Evolutionary conservation across 2,329 filamentous ascomycete genomes (phyloP).

Genomic region (Chaetomium strumarium): DNA sequence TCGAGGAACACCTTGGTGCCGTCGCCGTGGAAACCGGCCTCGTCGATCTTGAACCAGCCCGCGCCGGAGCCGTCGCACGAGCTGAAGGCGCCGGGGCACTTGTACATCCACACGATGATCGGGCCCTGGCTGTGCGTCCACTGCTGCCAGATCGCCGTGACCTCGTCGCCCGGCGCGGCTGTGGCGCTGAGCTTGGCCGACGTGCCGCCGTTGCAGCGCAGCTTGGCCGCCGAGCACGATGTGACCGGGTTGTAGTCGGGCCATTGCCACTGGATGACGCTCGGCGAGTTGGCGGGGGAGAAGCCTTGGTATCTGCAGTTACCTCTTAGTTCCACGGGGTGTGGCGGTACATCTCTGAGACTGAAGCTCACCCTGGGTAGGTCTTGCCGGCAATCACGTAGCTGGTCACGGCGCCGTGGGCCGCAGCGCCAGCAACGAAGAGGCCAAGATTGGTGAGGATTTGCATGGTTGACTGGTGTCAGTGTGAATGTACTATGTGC

Average conservation of each 20-base stretch:
- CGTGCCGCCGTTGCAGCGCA: conserved; percentile 52
- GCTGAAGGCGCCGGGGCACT: conserved; percentile 44
- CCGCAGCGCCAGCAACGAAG: conserved; percentile 23
- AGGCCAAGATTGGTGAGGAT: conserved; percentile 30
- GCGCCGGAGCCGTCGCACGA: conserved; percentile 47
- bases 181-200: conserved; percentile 40
- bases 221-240: conserved; percentile 40
- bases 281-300: conserved; percentile 41
- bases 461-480: no score
- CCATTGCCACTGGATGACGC: conserved; percentile 52
- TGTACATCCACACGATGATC: conserved; percentile 53
- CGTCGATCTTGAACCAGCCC: conserved; percentile 56
- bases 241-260: conserved; percentile 50
- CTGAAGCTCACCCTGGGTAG: conserved; percentile 20
- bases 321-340: no score
- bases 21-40: conserved; percentile 36
- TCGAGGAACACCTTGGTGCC: conserved; percentile 11
- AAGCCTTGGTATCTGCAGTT: conserved; percentile 37
- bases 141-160: conserved; percentile 48
- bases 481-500: no score
- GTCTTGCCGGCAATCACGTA: conserved; percentile 27
- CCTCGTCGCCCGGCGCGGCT: conserved; percentile 41
- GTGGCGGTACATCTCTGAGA: neutral
- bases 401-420: conserved; percentile 33
- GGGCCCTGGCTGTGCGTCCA: conserved; percentile 55